Conservation (phyloP, 78 protist species). For the Dictyostelium citrinum region DNA sequence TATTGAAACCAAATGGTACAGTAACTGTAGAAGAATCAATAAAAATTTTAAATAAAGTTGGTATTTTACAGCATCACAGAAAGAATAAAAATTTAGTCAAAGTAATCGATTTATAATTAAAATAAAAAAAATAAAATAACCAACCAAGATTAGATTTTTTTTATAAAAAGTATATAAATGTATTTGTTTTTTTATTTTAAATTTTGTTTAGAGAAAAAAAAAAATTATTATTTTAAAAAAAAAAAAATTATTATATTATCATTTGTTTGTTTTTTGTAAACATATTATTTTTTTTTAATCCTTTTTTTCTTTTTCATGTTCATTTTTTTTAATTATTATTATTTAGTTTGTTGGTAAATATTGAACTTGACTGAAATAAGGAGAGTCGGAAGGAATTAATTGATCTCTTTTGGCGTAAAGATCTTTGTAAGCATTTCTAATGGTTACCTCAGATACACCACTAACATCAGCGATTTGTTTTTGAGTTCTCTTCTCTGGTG, state of each 20-base stretch:
- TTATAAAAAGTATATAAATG: no score
- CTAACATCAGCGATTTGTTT: slow-evolving; percentile 41
- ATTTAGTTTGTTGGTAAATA: slow-evolving; percentile 12
- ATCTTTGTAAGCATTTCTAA: slow-evolving; percentile 60
- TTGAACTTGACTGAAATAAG: slow-evolving; percentile 5
- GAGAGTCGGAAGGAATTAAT: slow-evolving; percentile 33
- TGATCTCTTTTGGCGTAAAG: slow-evolving; percentile 25
- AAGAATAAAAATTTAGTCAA: no score
- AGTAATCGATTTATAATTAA: no score
- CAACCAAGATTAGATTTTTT: no score
- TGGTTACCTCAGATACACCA: slow-evolving; percentile 69
- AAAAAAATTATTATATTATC: no score
- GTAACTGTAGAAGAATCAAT: no score
- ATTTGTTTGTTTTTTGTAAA: no score
- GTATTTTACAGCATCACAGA: no score
- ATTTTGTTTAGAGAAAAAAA: not conserved
- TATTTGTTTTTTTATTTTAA: not conserved
- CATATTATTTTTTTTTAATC: not conserved
- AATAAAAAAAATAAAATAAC: no score
- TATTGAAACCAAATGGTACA: no score
- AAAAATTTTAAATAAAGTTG: no score
- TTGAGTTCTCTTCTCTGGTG: slow-evolving; percentile 65
- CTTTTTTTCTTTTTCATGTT: not conserved
- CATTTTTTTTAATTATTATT: not conserved
- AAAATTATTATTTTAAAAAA: no score